These are phyloP conservation scores for Coemansia sp. DNA, from an alignment of 192 early-diverging fungal species.

Conservation along the genomic window DNA sequence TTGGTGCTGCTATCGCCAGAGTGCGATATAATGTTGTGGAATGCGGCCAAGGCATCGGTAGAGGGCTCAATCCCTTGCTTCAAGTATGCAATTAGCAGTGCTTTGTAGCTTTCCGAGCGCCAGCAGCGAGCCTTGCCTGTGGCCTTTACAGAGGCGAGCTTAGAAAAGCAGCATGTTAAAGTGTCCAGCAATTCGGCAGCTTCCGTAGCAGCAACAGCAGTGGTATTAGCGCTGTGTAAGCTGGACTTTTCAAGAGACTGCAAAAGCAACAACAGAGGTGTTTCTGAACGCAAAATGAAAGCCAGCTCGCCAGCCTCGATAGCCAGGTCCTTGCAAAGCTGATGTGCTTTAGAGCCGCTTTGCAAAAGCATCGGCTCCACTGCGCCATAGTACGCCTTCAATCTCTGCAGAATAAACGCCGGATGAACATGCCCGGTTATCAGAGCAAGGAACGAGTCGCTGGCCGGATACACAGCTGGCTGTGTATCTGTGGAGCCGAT, in stretches of 20 bases:
- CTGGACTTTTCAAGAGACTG: not conserved
- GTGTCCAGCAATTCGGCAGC: not conserved
- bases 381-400: too few species aligned
- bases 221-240: not conserved
- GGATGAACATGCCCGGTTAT: too few species aligned
- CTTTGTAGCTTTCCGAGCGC: not conserved
- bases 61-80: conserved; percentile 24
- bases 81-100: conserved; percentile 12
- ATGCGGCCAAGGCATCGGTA: conserved; percentile 8
- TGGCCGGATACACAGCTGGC: too few species aligned
- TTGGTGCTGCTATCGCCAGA: conserved; percentile 9
- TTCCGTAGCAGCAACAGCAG: not conserved
- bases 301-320: not conserved
- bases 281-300: not conserved
- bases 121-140: not conserved
- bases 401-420: too few species aligned
- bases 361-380: not conserved
- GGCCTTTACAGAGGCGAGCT: not conserved
- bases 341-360: not conserved
- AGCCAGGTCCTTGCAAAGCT: not conserved
- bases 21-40: conserved; percentile 7
- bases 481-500: too few species aligned
- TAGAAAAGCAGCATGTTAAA: not conserved
- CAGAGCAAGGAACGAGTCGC: too few species aligned
- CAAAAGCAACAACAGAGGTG: not conserved